Evolutionary conservation across 805 yeast genomes (phyloP).

Genomic region (Starmerella cellae): DNA sequence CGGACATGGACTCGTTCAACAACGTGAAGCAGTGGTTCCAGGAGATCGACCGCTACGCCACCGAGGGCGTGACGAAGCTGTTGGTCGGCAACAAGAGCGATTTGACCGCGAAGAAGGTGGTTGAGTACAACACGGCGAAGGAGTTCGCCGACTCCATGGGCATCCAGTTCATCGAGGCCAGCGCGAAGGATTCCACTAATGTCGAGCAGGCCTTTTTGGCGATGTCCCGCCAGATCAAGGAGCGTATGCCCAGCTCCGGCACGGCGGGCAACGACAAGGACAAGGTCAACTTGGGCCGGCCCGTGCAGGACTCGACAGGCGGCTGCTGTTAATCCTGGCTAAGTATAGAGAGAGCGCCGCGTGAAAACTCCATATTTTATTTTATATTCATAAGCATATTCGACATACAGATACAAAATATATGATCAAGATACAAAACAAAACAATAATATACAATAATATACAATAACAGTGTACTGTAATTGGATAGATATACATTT

Average conservation of each 20-base stretch:
- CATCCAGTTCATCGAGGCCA: constrained; percentile 90
- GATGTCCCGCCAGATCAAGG: constrained; percentile 97
- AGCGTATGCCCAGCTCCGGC: constrained; percentile 63
- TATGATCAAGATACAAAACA: background rate
- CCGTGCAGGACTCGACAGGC: constrained; percentile 31
- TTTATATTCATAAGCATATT: background rate
- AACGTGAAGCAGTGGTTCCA: constrained; percentile 97
- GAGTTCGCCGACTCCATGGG: constrained; percentile 94
- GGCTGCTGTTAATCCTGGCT: constrained; percentile 35
- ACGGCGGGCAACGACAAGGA: constrained; percentile 36
- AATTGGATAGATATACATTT: no score
- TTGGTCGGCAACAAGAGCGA: constrained; percentile 96
- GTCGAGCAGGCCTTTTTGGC: constrained; percentile 98
- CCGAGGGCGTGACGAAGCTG: constrained; percentile 91
- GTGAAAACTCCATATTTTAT: background rate
- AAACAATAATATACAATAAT: background rate
- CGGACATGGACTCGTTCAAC: constrained; percentile 77
- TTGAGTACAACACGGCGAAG: constrained; percentile 89
- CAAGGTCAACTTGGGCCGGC: constrained; percentile 33
- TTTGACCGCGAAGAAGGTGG: constrained; percentile 83
- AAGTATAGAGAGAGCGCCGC: no score
- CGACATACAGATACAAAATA: background rate
- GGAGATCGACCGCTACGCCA: constrained; percentile 96
- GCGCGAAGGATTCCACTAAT: constrained; percentile 87
- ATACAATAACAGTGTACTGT: background rate